These are phyloP conservation scores for Plasmodium fragile DNA, from an alignment of 169 alveolate genomes.

Conservation along the genomic window DNA sequence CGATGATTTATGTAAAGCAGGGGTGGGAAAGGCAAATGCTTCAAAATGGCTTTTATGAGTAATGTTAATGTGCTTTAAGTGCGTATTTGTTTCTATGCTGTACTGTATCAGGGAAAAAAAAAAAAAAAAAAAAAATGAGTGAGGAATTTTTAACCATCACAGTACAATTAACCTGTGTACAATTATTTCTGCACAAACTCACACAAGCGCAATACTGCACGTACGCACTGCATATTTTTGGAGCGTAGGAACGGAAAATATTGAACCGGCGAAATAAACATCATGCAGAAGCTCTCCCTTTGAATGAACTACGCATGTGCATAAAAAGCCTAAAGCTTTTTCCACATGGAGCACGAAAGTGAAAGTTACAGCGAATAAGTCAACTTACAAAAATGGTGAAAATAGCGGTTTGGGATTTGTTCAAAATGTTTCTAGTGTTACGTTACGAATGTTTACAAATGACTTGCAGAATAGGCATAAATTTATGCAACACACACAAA, in stretches of 20 bases:
- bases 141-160: neutral
- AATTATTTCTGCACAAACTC: neutral
- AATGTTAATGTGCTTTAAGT: neutral
- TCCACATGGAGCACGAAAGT: neutral
- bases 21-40: neutral
- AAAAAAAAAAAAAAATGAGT: neutral
- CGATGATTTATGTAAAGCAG: neutral
- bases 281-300: neutral
- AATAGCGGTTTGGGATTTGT: neutral
- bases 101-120: neutral
- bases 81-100: neutral
- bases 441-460: neutral
- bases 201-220: neutral
- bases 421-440: neutral
- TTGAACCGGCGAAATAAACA: neutral
- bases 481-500: neutral
- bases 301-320: neutral
- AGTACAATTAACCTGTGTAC: neutral
- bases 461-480: neutral
- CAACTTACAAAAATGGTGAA: neutral
- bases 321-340: neutral
- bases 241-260: neutral
- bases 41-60: neutral
- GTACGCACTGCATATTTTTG: neutral
- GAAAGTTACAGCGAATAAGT: neutral